These are phyloP conservation scores for Fusarium sp. DNA, from an alignment of 2,329 filamentous ascomycete genomes.

Conservation along the genomic window DNA sequence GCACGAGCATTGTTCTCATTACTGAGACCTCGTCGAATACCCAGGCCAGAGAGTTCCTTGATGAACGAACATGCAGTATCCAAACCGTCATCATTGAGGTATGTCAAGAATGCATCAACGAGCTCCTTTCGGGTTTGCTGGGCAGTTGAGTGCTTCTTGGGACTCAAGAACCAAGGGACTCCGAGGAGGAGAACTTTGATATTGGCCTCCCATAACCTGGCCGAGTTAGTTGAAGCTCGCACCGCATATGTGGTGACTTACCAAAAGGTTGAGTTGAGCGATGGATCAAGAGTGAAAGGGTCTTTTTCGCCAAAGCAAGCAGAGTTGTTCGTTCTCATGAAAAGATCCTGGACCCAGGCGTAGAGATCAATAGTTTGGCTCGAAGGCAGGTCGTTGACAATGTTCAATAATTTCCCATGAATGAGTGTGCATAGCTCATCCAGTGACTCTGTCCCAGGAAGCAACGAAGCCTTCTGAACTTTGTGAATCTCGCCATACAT, in stretches of 20 bases:
- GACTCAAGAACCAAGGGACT: slow-evolving; percentile 37
- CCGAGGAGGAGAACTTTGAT: slow-evolving; percentile 33
- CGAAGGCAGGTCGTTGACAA: slow-evolving; percentile 21
- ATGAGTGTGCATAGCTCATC: slow-evolving; percentile 24
- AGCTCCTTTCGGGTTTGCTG: slow-evolving; percentile 26
- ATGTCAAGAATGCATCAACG: slow-evolving; percentile 28
- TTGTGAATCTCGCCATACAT: slow-evolving; percentile 42
- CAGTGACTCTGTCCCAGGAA: slow-evolving; percentile 34
- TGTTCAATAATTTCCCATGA: slow-evolving; percentile 14
- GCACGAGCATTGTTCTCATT: slow-evolving; percentile 42
- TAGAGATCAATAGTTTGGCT: slow-evolving; percentile 28
- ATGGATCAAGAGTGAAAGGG: slow-evolving; percentile 29
- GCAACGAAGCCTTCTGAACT: slow-evolving; percentile 33
- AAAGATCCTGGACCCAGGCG: slow-evolving; percentile 31
- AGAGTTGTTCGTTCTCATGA: slow-evolving; percentile 42
- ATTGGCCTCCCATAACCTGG: slow-evolving; percentile 37
- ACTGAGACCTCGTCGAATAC: slow-evolving; percentile 33
- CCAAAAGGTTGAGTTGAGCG: slow-evolving; percentile 26
- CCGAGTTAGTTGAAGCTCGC: neutral
- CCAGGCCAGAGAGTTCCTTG: slow-evolving; percentile 23
- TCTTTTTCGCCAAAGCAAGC: slow-evolving; percentile 39
- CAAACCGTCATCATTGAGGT: slow-evolving; percentile 18
- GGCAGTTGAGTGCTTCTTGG: slow-evolving; percentile 19
- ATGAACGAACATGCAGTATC: slow-evolving; percentile 35
- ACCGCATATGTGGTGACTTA: neutral